Percentiles rank a stretch among this genome's conserved stretches.
These are phyloP conservation scores for Pyricularia grisea DNA, from an alignment of 2,329 filamentous ascomycete species.

Conservation along the genomic window DNA sequence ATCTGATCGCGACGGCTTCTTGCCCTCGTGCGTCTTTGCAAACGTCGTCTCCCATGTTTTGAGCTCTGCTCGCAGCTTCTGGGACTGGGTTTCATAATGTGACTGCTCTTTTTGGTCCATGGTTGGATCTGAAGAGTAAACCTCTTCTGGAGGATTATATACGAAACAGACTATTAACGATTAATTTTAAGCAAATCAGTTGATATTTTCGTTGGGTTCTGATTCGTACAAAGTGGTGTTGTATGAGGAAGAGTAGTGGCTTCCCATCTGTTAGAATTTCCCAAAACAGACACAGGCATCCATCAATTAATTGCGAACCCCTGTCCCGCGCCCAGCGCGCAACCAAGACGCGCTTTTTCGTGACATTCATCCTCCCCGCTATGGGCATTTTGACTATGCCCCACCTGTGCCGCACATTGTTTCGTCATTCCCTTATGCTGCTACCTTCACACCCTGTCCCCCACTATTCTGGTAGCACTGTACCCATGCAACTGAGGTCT, in stretches of 20 bases:
- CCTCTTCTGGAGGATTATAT: background rate
- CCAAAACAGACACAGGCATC: background rate
- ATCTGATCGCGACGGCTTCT: constrained; percentile 63
- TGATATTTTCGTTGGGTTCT: background rate
- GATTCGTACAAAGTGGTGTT: background rate
- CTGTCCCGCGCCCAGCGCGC: background rate
- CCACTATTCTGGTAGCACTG: background rate
- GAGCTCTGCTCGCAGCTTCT: constrained; percentile 54
- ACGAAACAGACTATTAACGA: background rate
- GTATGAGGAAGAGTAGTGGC: background rate
- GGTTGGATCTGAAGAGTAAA: background rate
- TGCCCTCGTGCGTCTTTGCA: constrained; percentile 49
- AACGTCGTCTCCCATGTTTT: constrained; percentile 69
- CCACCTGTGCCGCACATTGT: background rate
- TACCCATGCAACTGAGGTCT: background rate
- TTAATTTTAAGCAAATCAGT: background rate
- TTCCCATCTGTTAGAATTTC: background rate
- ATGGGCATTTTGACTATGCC: background rate
- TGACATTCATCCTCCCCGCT: background rate
- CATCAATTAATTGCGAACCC: background rate
- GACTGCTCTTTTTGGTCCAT: constrained; percentile 39
- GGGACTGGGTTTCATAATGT: constrained; percentile 38
- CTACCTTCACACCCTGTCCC: background rate
- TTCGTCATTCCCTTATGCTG: background rate
- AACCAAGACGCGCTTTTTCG: background rate